phyloP scores from a whole-genome alignment of 495 filamentous ascomycete species.

The Penicillium chermesinum region DNA sequence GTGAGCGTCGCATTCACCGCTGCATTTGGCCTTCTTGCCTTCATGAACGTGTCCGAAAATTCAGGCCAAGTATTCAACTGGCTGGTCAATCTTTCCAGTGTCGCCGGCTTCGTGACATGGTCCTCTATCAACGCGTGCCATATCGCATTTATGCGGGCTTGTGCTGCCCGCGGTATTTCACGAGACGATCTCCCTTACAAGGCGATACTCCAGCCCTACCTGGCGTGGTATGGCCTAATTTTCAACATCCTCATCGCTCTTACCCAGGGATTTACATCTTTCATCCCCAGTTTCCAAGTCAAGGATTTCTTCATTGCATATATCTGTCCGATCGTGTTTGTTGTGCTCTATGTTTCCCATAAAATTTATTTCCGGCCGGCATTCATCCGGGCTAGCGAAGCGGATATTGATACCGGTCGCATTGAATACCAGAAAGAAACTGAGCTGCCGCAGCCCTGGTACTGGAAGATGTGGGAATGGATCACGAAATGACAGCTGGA shows the following conservation, averaged over 20 bases:
- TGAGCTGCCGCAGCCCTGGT: slow-evolving; percentile 24
- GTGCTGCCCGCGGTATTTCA: slow-evolving; percentile 44
- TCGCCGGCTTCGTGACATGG: slow-evolving; percentile 64
- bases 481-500: slow-evolving; percentile 13
- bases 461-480: slow-evolving; percentile 22
- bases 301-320: slow-evolving; percentile 50
- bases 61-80: slow-evolving; percentile 45
- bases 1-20: slow-evolving; percentile 42
- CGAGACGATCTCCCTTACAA: slow-evolving; percentile 47
- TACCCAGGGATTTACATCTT: slow-evolving; percentile 58
- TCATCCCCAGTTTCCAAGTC: slow-evolving; percentile 49
- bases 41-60: slow-evolving; percentile 42
- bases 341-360: slow-evolving; percentile 47
- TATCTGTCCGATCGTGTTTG: slow-evolving; percentile 48
- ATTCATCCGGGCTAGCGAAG: slow-evolving; percentile 29
- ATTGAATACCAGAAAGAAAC: slow-evolving; percentile 28
- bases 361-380: slow-evolving; percentile 37
- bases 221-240: slow-evolving; percentile 49
- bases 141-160: slow-evolving; percentile 52
- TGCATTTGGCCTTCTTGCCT: slow-evolving; percentile 44
- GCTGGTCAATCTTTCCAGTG: slow-evolving; percentile 52
- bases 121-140: slow-evolving; percentile 51
- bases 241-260: slow-evolving; percentile 54
- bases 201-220: slow-evolving; percentile 46
- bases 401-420: slow-evolving; percentile 39